A percentile compares a stretch with the other conserved stretches of the same genome.
phyloP scores from a whole-genome alignment of 768 basidiomycete genomes.

The Tylopilus subfusipes region DNA sequence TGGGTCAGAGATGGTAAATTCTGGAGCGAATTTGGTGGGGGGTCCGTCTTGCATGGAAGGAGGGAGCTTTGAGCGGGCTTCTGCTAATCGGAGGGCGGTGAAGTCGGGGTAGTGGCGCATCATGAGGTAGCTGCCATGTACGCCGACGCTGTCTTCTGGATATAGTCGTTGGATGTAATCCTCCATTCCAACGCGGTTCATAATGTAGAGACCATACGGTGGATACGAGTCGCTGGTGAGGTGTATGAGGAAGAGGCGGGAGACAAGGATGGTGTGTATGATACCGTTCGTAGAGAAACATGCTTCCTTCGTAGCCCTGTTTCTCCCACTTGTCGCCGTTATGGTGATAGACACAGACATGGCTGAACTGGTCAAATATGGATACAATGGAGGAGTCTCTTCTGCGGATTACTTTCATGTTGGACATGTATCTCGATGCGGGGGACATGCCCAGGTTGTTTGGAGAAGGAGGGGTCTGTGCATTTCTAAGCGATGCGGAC shows the following conservation, averaged over 20 bases:
- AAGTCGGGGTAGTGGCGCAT: conserved; percentile 71
- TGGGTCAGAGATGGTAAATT: conserved; percentile 42
- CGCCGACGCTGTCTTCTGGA: conserved; percentile 70
- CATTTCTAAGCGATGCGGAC: conserved; percentile 19
- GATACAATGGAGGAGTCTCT: conserved; percentile 76
- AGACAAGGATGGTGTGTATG: neutral
- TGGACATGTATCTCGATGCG: conserved; percentile 64
- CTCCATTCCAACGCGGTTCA: conserved; percentile 77
- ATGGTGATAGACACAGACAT: conserved; percentile 79
- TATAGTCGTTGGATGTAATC: conserved; percentile 73
- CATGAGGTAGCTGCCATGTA: conserved; percentile 64
- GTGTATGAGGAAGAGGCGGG: conserved; percentile 5
- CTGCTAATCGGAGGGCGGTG: conserved; percentile 46
- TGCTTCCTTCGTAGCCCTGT: conserved; percentile 80
- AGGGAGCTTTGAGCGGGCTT: conserved; percentile 28
- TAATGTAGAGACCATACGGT: conserved; percentile 79
- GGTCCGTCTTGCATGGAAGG: conserved; percentile 28
- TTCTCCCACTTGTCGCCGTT: conserved; percentile 78
- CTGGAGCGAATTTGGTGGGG: conserved; percentile 47
- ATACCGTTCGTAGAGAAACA: conserved; percentile 85
- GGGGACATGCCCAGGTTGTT: conserved; percentile 55
- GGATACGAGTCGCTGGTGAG: conserved; percentile 64
- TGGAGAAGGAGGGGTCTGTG: neutral
- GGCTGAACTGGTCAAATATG: conserved; percentile 85
- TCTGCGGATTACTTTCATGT: conserved; percentile 76